Evolutionary conservation across 1,284 basidiomycete genomes (phyloP), one percentile per base, ranked within the genome.

Genomic region (Rhodotorula mucilaginosa): DNA sequence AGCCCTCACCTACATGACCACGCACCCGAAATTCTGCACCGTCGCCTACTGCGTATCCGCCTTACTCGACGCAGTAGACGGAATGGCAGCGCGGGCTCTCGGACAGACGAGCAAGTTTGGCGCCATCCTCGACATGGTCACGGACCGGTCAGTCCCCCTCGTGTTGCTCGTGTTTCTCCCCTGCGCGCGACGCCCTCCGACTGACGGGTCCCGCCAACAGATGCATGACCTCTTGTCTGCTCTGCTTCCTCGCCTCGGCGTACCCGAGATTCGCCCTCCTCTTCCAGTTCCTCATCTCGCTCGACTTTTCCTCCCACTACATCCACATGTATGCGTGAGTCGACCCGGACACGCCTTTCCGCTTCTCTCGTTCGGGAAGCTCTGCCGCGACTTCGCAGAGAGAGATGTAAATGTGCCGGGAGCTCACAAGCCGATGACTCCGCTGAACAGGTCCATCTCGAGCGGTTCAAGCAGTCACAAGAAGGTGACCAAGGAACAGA

Each of bases 301-400:
- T 99, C 74, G 97, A 99, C 83, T 99, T 99, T 81, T 90, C 90
- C 76, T 96, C 93, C 79, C 96, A 99, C 82, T 99, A 98, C 84
- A 98, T 99, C 87, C 97, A 99, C 84, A 99, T 99, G 96, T 97
- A 98, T 83, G 96, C 93, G 94, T 94, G 78, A 71, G 86, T 82
- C 19, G 23, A 26, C 23, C 54, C 26, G 13, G 23, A n/a, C n/a
- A 23, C 54, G 49, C 23, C 56, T 59, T 47, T 26, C 54, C 13
- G 31, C 47, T 21, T 26, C 15, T 16, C 44, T 44, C 34, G 34
- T 21, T 23, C 21, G 57, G 23, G 21, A 23, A 57, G 67, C 69
- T 69, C 54, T 58, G n/a, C 56, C n/a, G n/a, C 15, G 2, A 3
- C 23, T 19, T n/a, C 19, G 48, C 19, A 0, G 4, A 58, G 31